These are phyloP conservation scores for Rhizoclosmatium globosum DNA, from an alignment of 192 early-diverging fungal species.

Conservation along the genomic window DNA sequence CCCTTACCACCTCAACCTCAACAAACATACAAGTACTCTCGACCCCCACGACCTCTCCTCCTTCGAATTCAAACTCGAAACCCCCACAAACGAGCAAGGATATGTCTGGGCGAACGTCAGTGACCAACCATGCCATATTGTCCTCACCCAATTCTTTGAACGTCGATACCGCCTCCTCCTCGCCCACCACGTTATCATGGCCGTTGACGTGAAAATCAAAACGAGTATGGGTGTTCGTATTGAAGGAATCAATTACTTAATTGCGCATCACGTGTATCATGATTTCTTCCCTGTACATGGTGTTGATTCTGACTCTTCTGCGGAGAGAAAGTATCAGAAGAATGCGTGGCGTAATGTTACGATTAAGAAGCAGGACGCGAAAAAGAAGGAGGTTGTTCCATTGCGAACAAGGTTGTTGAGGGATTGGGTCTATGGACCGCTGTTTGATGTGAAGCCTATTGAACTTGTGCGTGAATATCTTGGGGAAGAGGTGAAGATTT, in stretches of 20 bases:
- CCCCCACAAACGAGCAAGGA: background rate
- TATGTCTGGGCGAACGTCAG: background rate
- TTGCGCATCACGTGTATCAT: background rate
- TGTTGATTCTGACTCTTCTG: background rate
- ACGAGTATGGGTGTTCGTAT: background rate
- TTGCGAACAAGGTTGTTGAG: slow-evolving; percentile 3
- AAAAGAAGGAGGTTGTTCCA: background rate
- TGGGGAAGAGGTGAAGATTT: slow-evolving; percentile 23
- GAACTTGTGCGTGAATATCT: slow-evolving; percentile 37
- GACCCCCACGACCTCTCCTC: background rate
- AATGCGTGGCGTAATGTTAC: background rate
- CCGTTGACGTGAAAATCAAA: background rate
- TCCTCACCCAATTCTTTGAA: slow-evolving; percentile 12
- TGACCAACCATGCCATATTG: slow-evolving; percentile 7
- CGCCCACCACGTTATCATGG: background rate
- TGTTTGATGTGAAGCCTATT: slow-evolving; percentile 16
- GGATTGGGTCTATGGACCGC: background rate
- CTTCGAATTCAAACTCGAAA: slow-evolving; percentile 5
- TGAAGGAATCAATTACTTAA: slow-evolving; percentile 1
- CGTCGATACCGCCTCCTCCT: background rate
- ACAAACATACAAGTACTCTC: background rate
- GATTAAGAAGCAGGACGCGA: background rate
- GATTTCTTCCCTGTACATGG: background rate
- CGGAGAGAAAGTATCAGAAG: background rate
- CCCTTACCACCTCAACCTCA: background rate